Base-by-base conservation (phyloP, 2,329 filamentous ascomycete species). In the Neonectria ditissima region DNA sequence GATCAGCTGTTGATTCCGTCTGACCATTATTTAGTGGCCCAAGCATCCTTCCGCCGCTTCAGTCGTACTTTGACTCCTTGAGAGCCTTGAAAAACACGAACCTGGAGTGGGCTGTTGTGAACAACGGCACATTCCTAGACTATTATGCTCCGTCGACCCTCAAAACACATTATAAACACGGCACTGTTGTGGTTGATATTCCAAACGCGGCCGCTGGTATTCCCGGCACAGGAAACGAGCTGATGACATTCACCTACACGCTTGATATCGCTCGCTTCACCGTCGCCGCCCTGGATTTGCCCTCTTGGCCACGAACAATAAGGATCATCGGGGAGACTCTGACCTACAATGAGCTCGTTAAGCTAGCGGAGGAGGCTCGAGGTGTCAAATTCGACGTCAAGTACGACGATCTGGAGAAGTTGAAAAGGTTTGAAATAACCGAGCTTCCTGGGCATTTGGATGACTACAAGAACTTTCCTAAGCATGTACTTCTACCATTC, bases 81-180 rank as follows among this genome's bases (percentile, higher is more conserved):
- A 37, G 48, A 11, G 43, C 32, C 2, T 26, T 57, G 28, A 32
- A 57, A 30, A 44, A 34, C 14, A 57, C 43, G 2, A 39, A 8
- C 8, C 54, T 57, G 9, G 55, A 57, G 34, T 57, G 55, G 55
- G 55, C 44, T 24, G 55, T 51, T 28, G 55, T 57, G 2, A 30
- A 57, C 18, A 57, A 57, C 8, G 55, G 55, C n/a, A 57, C 43
- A 16, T 57, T 57, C 28, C 55, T 57, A 5, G 55, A 57, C 28
- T 56, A 51, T 22, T 57, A 37, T 16, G 55, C 55, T 28, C 55
- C 55, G 7, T 11, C 44, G 2, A 39, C 55, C 6, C 55, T 41
- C 10, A 41, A 57, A 32, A 41, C 44, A 2, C 44, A 48, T 28
- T 56, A 56, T 16, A 14, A 39, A 13, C 54, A 57, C 30, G 34